phyloP scores from a whole-genome alignment of 352 stramenopile genomes.

The Paralagenidium karlingii region DNA sequence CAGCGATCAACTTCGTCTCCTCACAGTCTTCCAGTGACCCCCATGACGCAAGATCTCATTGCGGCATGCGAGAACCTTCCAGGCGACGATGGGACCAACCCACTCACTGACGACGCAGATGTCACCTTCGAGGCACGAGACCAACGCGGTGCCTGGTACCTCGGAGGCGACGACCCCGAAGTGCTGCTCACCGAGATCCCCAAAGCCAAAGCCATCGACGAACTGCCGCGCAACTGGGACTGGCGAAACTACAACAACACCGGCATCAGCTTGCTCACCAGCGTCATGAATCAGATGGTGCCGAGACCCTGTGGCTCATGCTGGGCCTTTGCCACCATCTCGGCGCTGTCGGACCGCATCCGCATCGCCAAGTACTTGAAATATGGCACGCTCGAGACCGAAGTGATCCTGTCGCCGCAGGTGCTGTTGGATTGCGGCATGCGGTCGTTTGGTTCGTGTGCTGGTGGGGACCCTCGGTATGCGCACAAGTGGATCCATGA shows the following conservation, averaged over 20 bases:
- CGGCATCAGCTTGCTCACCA: constrained; percentile 58
- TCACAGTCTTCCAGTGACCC: too few species aligned
- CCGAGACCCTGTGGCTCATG: constrained; percentile 63
- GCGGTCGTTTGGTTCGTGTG: constrained; percentile 67
- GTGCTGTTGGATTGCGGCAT: constrained; percentile 66
- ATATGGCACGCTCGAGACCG: constrained; percentile 30
- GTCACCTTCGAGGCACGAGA: too few species aligned
- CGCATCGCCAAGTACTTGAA: constrained; percentile 55
- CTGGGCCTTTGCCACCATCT: constrained; percentile 64
- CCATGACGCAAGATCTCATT: too few species aligned
- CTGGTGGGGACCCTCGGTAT: constrained; percentile 63
- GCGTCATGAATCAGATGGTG: constrained; percentile 70
- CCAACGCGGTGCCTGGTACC: too few species aligned
- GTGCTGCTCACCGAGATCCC: constrained; percentile 29
- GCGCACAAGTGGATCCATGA: constrained; percentile 78
- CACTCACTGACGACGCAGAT: too few species aligned
- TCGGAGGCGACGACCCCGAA: constrained; percentile 46
- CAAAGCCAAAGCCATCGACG: constrained; percentile 26
- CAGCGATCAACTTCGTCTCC: too few species aligned
- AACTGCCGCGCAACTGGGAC: constrained; percentile 61
- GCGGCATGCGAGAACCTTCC: too few species aligned
- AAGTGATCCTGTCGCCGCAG: constrained; percentile 56
- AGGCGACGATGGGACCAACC: too few species aligned
- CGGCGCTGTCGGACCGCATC: constrained; percentile 62
- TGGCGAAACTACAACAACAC: constrained; percentile 72